These are phyloP conservation scores for Geranium rotundifolium DNA, from an alignment of 345 rosid genomes.

Conservation along the genomic window DNA sequence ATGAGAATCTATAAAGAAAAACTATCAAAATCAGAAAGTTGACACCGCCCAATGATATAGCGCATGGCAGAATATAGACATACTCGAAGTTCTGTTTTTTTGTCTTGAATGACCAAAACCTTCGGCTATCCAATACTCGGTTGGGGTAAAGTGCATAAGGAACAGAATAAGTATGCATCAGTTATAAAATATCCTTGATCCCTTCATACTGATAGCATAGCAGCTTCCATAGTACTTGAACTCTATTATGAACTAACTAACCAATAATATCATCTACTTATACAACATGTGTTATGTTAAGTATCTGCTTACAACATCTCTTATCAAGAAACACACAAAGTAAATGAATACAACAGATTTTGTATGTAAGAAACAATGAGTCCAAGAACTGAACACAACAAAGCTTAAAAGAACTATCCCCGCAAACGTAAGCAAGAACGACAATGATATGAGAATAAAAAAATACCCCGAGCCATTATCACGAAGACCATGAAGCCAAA, in stretches of 20 bases:
- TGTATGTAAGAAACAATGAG: neutral
- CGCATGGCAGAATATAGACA: neutral
- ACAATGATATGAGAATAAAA: neutral
- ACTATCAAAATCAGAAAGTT: constrained; percentile 14
- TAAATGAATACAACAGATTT: no score
- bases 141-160: neutral
- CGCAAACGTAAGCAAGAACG: no score
- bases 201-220: neutral
- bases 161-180: neutral
- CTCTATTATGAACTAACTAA: neutral
- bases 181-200: neutral
- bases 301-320: neutral
- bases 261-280: no score
- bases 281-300: no score
- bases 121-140: neutral
- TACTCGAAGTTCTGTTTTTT: neutral
- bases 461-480: constrained; percentile 65
- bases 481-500: constrained; percentile 76
- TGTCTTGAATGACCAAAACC: neutral
- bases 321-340: no score
- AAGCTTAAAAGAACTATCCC: neutral
- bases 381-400: neutral
- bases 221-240: neutral
- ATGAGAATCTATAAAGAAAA: constrained; percentile 7
- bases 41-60: constrained; percentile 15